A percentile compares a stretch with the other conserved stretches of the same genome.
Evolutionary conservation across 2,329 filamentous ascomycete species (phyloP).

Genomic region (Ophiostoma sp.): DNA sequence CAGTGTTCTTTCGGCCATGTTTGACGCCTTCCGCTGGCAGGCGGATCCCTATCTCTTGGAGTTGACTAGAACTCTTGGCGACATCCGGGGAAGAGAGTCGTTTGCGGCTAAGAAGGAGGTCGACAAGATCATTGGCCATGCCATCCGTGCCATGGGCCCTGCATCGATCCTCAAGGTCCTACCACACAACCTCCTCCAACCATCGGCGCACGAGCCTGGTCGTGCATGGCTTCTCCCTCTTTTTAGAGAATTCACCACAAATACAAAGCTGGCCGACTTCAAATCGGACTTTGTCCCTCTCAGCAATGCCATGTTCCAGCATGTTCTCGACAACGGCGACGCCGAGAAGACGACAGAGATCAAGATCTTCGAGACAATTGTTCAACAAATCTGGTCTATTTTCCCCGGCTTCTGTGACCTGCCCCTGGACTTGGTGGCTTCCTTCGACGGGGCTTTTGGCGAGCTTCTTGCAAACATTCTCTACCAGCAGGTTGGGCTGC

Average conservation of each 20-base stretch:
- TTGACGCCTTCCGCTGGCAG: constrained; percentile 82
- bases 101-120: constrained; percentile 95
- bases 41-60: constrained; percentile 75
- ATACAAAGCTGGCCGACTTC: constrained; percentile 86
- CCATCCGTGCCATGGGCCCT: constrained; percentile 86
- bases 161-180: constrained; percentile 78
- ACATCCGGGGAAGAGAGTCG: constrained; percentile 81
- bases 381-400: constrained; percentile 92
- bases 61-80: constrained; percentile 77
- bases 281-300: constrained; percentile 81
- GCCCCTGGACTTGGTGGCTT: constrained; percentile 71
- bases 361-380: constrained; percentile 96
- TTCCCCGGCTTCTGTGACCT: constrained; percentile 94
- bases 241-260: constrained; percentile 83
- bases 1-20: constrained; percentile 81
- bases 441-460: constrained; percentile 86
- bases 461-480: constrained; percentile 88
- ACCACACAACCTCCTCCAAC: constrained; percentile 80
- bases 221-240: constrained; percentile 94
- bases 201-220: constrained; percentile 74
- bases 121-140: constrained; percentile 84
- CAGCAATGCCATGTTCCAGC: constrained; percentile 87
- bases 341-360: constrained; percentile 91
- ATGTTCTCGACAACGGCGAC: constrained; percentile 76
- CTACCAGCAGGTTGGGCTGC: constrained; percentile 86